Evolutionary conservation across 805 yeast species (phyloP), one percentile per base, ranked within the genome.

Genomic region (Candida hungchunana): DNA sequence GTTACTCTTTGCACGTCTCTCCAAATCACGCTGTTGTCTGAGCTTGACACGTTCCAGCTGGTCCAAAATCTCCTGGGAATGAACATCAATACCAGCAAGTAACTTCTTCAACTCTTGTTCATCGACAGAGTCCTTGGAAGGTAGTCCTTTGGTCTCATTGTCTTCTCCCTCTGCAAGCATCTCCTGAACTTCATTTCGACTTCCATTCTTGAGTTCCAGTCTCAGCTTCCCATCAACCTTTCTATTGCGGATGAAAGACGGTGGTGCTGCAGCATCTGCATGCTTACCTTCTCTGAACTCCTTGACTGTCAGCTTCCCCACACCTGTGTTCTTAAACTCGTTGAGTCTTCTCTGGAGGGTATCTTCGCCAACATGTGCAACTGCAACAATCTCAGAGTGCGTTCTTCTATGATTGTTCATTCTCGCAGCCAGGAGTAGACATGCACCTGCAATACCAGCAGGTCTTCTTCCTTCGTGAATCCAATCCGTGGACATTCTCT

Each of bases 381-480:
- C 93, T 0, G 94, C 90, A 13, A 90, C 97, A 36, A 93, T 82
- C 57, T 94, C 97, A 1, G 89, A 75, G 58, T 90, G 96, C 3
- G 95, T 81, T 53, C 97, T 71, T 54, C 96, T 73, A 56, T 84
- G 80, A 55, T 89, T 89, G 62, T 93, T 93, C 97, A 93, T 94
- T 60, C 98, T 73, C 2, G 97, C 93, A 0, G 99, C 98, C 33
- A 93, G 63, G 29, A 94, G 58, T 2, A 93, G 68, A 60, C 97
- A 88, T 0, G 98, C 98, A 16, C 97, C 99, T 0, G 98, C 98
- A 36, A 93, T 77, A 51, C 99, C 98, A 0, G 98, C 97, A 0
- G 99, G 98, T 44, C 97, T 71, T 55, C 99, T 74, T 18, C 99
- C 99, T 61, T 87, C 95, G 56, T 81, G 85, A 48, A 93, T 83